phyloP scores from a whole-genome alignment of 352 stramenopile species.

The Phytophthora niederhauseri region DNA sequence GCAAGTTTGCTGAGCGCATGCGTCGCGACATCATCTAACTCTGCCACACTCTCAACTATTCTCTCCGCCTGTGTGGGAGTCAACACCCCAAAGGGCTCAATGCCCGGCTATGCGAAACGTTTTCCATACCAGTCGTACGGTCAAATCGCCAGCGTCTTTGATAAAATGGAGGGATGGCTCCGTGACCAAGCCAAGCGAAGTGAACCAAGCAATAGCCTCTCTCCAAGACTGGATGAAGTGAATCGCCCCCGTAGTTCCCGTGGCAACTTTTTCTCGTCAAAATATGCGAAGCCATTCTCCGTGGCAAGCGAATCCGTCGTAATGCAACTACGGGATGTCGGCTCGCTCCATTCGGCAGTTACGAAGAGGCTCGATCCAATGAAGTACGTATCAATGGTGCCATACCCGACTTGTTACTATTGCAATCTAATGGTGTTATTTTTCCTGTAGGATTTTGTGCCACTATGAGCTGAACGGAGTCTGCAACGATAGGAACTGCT shows the following conservation, averaged over 20 bases:
- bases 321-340: constrained; percentile 38
- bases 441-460: constrained; percentile 57
- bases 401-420: neutral
- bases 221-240: neutral
- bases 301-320: constrained; percentile 45
- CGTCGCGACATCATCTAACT: constrained; percentile 1
- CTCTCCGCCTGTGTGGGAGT: constrained; percentile 30
- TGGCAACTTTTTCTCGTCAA: constrained; percentile 12
- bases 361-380: constrained; percentile 51
- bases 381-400: constrained; percentile 46
- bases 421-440: constrained; percentile 6
- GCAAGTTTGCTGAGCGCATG: constrained; percentile 17
- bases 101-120: neutral
- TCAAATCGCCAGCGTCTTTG: constrained; percentile 40
- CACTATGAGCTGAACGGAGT: constrained; percentile 76
- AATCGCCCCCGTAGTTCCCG: neutral
- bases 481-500: constrained; percentile 78
- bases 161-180: constrained; percentile 41
- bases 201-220: constrained; percentile 9
- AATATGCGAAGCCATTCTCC: constrained; percentile 40
- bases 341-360: neutral
- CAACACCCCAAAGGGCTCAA: neutral
- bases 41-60: constrained; percentile 28
- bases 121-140: constrained; percentile 31
- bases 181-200: constrained; percentile 25